phyloP scores from a whole-genome alignment of 2,329 filamentous ascomycete genomes.

The Penicillium hesseltinei region DNA sequence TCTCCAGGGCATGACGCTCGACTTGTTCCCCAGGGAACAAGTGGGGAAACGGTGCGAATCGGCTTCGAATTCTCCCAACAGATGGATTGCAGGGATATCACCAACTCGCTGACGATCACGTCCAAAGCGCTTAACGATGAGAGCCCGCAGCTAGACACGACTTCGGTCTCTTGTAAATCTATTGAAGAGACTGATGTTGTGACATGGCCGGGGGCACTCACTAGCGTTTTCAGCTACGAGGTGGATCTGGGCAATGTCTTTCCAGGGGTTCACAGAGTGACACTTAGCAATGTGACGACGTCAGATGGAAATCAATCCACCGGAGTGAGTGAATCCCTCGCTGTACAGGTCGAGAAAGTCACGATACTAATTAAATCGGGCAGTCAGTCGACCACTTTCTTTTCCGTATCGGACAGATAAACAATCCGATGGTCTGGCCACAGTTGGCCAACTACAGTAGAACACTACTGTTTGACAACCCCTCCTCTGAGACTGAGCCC shows the following conservation, averaged over 20 bases:
- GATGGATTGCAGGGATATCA: slow-evolving; percentile 61
- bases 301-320: slow-evolving; percentile 45
- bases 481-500: slow-evolving; percentile 32
- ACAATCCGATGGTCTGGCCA: slow-evolving; percentile 60
- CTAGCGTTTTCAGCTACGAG: slow-evolving; percentile 52
- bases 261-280: slow-evolving; percentile 58
- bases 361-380: background rate
- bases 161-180: slow-evolving; percentile 47
- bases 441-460: slow-evolving; percentile 59
- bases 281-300: slow-evolving; percentile 53
- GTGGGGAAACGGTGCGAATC: slow-evolving; percentile 1
- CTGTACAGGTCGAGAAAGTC: background rate
- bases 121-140: slow-evolving; percentile 48
- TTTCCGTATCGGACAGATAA: slow-evolving; percentile 56
- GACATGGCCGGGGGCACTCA: slow-evolving; percentile 58
- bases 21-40: background rate
- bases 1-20: slow-evolving; percentile 48
- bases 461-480: slow-evolving; percentile 49
- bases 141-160: slow-evolving; percentile 44
- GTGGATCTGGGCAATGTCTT: slow-evolving; percentile 8
- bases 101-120: slow-evolving; percentile 51
- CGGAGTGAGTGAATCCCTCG: slow-evolving; percentile 16
- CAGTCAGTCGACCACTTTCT: slow-evolving; percentile 60
- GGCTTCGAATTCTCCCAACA: slow-evolving; percentile 56
- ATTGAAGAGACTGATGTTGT: slow-evolving; percentile 44